Evolutionary conservation across 768 basidiomycete species (phyloP), one percentile per base, ranked within the genome.

Genomic region (Lentinus brumalis): DNA sequence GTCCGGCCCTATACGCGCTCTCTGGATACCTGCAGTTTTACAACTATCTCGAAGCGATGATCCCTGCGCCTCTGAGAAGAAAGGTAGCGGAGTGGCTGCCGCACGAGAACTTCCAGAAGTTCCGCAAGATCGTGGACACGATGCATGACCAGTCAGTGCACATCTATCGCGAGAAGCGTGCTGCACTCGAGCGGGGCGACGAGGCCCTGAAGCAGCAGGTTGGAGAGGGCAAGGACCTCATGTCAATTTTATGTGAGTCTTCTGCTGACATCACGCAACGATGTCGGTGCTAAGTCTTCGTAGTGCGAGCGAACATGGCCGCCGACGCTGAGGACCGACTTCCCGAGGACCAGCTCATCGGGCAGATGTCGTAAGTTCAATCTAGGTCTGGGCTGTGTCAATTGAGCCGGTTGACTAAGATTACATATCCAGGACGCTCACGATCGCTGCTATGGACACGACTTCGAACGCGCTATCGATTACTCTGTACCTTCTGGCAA

Each of bases 191-290:
- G 21, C 49, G 32, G 8, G 69, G 66, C 15, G 67, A 69, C 45
- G 67, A 62, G 18, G 66, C 58, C 1, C 44, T 65, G 16, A 49
- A 62, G 29, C 30, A 66, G 21, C 61, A 67, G 39, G 41, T 69
- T 10, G 62, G 61, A 0, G 66, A 68, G 49, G 71, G 71, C 26
- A 72, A 70, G 41, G 71, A 73, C 53, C 63, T 73, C 53, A 66
- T 71, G 62, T 70, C 67, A 44, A 65, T 70, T 39, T 53, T 71
- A 14, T 56, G 70, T 71, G 55, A 29, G 66, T 62, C 16, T 16
- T 60, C 7, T 41, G 12, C 32, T 56, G 35, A 39, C 15, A 26
- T 10, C 39, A 16, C 18, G 16, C 10, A n/a, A 44, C 21, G 30
- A 12, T 26, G 6, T 54, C 31, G n/a, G 26, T 7, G 4, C 46